Base-by-base conservation (phyloP, 257 asterid species). In the Echites panduratus region DNA sequence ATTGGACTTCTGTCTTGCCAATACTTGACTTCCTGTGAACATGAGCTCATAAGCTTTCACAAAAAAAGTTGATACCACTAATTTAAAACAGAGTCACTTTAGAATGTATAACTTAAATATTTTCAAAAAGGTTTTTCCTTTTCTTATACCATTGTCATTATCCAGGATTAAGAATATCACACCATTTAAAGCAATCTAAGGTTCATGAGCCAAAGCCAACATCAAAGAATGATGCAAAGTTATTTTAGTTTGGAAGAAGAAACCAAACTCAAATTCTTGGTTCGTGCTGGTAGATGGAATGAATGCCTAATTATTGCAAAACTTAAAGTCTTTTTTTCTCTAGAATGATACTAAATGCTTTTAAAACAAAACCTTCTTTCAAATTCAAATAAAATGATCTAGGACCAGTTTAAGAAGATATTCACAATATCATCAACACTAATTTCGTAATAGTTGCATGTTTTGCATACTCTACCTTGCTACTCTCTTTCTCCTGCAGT, bases 401-500 rank as follows among this genome's bases (percentile, higher is more conserved):
- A 7, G 17, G 5, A 38, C 14, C 27, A 38, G 7, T 35, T 6
- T 63, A 62, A 62, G 48, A 63, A 63, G 48, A 62, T 32, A 32
- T 62, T 62, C 59, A 63, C 16, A 58, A 56, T 14, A 24, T 56
- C 32, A 8, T 16, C 43, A n/a, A 32, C 44, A 62, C 9, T 38
- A 6, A 38, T 9, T 64, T 38, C 49, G 14, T 44, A 29, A 63
- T 2, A 35, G 43, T 64, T 20, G 9, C 47, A 17, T 38, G 29
- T 38, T 19, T 38, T 17, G 43, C n/a, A 17, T 19, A 64, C 49
- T 24, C 20, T 70, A 93, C 98, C 97, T 86, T 90, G n/a, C 82
- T 78, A 74, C 84, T 82, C 76, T 85, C 85, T 65, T 86, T 86
- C 80, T 82, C 92, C 77, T 80, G 86, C 74, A 93, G 87, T 72